These are phyloP conservation scores for Suillus hirtellus DNA, from an alignment of 768 basidiomycete genomes.

Conservation along the genomic window DNA sequence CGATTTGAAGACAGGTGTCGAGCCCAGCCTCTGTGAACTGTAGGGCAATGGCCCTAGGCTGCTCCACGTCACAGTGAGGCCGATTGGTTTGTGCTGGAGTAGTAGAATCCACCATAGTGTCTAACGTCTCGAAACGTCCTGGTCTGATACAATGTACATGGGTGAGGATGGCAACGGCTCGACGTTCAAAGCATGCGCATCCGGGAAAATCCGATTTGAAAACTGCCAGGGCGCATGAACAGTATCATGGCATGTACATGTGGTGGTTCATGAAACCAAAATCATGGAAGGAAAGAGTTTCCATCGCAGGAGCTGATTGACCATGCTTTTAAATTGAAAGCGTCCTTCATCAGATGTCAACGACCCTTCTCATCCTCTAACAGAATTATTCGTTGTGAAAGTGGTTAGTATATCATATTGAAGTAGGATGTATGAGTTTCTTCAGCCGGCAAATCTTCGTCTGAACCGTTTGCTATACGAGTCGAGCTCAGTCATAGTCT, in stretches of 20 bases:
- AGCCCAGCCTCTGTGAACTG: conserved; percentile 33
- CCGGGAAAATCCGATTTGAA: too few species aligned
- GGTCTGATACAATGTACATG: conserved; percentile 3
- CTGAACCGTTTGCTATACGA: not conserved
- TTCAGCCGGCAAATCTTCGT: not conserved
- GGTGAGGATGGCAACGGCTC: not conserved
- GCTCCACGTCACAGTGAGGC: conserved; percentile 17
- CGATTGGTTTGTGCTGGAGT: not conserved
- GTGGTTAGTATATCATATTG: not conserved
- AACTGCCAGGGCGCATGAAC: too few species aligned
- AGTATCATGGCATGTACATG: too few species aligned
- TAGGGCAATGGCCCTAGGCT: conserved; percentile 33
- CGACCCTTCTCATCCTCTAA: too few species aligned
- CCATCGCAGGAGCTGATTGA: too few species aligned
- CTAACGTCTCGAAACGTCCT: not conserved
- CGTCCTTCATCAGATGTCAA: too few species aligned
- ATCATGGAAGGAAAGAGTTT: too few species aligned
- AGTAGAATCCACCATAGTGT: not conserved
- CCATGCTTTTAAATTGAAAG: too few species aligned
- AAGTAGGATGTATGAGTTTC: not conserved
- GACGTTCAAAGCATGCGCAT: too few species aligned
- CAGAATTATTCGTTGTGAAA: not conserved
- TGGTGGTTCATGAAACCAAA: too few species aligned
- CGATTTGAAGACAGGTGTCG: conserved; percentile 24
- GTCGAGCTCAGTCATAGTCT: not conserved